Base-by-base conservation (phyloP, 805 yeast genomes). In the Ogataea trehalophila region DNA sequence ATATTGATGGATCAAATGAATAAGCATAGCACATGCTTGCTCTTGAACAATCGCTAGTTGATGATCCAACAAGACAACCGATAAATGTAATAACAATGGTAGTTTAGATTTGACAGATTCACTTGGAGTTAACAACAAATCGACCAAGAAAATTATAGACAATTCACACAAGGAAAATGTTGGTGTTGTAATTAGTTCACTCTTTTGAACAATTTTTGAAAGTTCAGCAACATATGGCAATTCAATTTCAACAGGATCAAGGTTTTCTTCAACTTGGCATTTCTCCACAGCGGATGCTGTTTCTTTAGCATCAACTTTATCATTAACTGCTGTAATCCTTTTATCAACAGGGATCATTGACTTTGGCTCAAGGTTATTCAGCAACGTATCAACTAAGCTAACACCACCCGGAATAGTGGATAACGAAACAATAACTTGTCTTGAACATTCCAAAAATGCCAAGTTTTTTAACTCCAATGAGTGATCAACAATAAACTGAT, bases 121-220 rank as follows among this genome's bases (percentile, higher is more conserved):
- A 45, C 77, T 79, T 1, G 87, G 84, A 16, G 79, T 71, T 5
- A 85, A 76, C 44, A 89, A 72, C 39, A 92, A 66, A 61, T 94
- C 97, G 2, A 89, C 95, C 47, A 94, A 67, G 54, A 91, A 84
- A 0, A 94, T 83, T 64, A 88, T 76, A 0, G 97, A 89, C 33
- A 94, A 65, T 60, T 94, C 98, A 3, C 97, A 94, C 44, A 82
- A 71, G 0, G 97, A 90, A 54, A 94, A 86, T 1, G 90, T 80
- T 0, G 91, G 81, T 52, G 58, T 82, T 76, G 53, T 51, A 7
- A 53, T 48, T 6, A 22, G 79, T 79, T 58, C 55, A 37, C 39
- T 73, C 17, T 75, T 71, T 13, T 80, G 75, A n/a, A 87, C 62
- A 6, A 73, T 66, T 17, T 71, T 71, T 66, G 83, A 73, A 17